phyloP scores from a whole-genome alignment of 352 stramenopile species.

The Aphanomyces stellatus region DNA sequence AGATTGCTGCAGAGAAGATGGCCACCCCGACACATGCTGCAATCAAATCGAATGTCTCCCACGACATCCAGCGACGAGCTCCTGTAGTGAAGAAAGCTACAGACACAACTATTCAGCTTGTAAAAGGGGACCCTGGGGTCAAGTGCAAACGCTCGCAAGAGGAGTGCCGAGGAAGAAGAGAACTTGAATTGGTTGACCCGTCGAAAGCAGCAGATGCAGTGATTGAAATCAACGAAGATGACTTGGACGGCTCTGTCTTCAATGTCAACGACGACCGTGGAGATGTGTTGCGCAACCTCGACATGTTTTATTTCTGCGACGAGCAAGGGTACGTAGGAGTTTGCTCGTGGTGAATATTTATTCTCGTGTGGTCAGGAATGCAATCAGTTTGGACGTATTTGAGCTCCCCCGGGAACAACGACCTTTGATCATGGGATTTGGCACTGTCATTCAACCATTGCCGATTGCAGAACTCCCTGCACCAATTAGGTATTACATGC shows the following conservation, averaged over 20 bases:
- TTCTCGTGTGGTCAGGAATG: slow-evolving; percentile 29
- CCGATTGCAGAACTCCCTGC: slow-evolving; percentile 47
- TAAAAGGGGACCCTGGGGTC: slow-evolving; percentile 2
- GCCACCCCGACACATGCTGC: not conserved
- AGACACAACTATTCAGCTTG: not conserved
- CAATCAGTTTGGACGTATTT: slow-evolving; percentile 72
- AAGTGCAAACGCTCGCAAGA: not conserved
- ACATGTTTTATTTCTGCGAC: slow-evolving; percentile 83
- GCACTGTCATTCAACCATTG: slow-evolving; percentile 68
- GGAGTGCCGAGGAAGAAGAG: not conserved
- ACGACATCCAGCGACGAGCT: not conserved
- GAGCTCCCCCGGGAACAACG: slow-evolving; percentile 64
- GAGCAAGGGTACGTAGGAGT: slow-evolving; percentile 51
- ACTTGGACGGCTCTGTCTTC: not conserved
- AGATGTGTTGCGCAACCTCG: slow-evolving; percentile 64
- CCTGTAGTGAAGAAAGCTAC: slow-evolving; percentile 1
- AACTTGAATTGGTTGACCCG: not conserved
- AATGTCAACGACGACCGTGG: slow-evolving; percentile 6
- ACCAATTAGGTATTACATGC: slow-evolving; percentile 32
- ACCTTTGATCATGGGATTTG: slow-evolving; percentile 76
- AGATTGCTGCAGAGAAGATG: not conserved
- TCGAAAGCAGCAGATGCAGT: not conserved
- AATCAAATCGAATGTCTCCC: not conserved
- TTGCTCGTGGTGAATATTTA: not conserved
- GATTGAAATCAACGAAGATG: not conserved